phyloP scores from a whole-genome alignment of 2,329 filamentous ascomycete species.

The Nannizziopsis arthrosporioides region DNA sequence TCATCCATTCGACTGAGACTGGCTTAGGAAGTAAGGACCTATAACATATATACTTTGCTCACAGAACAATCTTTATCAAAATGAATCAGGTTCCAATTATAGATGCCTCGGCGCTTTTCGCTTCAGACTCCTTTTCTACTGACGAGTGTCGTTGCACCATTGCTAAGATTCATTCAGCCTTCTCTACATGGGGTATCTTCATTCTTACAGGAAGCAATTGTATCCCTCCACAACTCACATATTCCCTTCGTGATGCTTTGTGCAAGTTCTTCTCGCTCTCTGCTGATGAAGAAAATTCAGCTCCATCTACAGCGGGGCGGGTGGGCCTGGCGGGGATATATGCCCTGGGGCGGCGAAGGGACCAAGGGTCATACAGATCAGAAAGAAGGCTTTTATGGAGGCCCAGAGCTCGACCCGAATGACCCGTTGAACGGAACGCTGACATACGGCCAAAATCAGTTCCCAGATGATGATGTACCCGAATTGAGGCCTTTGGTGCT shows the following conservation, averaged over 20 bases:
- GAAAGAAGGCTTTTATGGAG: conserved; percentile 12
- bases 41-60: too few species aligned
- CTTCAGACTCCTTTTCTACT: conserved; percentile 6
- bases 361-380: conserved; percentile 9
- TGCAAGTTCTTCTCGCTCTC: conserved; percentile 8
- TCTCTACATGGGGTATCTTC: conserved; percentile 6
- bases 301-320: conserved; percentile 3
- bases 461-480: conserved; percentile 8
- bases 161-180: conserved; percentile 4
- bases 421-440: conserved; percentile 3
- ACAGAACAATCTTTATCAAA: neutral
- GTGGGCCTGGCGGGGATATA: conserved; percentile 7
- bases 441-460: conserved; percentile 8
- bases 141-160: conserved; percentile 5
- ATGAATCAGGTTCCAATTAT: conserved; percentile 7
- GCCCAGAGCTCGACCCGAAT: conserved; percentile 7
- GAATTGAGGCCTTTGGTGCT: conserved; percentile 9
- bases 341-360: conserved; percentile 11
- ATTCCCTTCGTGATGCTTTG: neutral
- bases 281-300: neutral
- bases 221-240: conserved; percentile 5
- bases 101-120: conserved; percentile 3
- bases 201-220: conserved; percentile 8
- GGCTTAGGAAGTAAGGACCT: too few species aligned
- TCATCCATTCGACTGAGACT: too few species aligned